Percentiles rank a stretch among this genome's conserved stretches.
Conservation (phyloP, 371 early-diverging fungal genomes). For the Entomophthora muscae region DNA sequence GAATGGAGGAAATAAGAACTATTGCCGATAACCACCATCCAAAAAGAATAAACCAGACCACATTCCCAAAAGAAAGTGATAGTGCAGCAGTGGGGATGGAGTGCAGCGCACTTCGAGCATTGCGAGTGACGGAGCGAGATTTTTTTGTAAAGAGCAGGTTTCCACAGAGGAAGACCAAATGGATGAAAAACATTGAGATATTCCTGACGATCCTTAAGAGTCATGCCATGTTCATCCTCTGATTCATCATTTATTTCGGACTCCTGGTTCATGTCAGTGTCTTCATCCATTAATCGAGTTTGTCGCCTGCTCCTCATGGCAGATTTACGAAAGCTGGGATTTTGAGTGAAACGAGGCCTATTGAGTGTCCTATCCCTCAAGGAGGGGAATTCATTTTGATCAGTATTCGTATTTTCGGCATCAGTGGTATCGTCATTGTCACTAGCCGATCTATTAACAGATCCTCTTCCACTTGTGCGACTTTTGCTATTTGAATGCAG, state of each 20-base stretch:
- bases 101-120: conserved; percentile 65
- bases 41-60: conserved; percentile 68
- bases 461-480: background rate
- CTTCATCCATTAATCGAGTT: background rate
- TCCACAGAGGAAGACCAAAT: conserved; percentile 92
- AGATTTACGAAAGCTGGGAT: background rate
- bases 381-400: background rate
- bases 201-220: conserved; percentile 46
- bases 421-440: background rate
- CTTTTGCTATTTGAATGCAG: background rate
- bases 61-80: conserved; percentile 58
- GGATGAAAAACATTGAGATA: conserved; percentile 65
- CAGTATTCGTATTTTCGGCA: background rate
- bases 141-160: conserved; percentile 92
- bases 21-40: conserved; percentile 77
- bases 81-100: conserved; percentile 39
- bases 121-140: conserved; percentile 60
- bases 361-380: background rate
- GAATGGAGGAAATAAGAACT: conserved; percentile 28
- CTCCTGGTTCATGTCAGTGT: conserved; percentile 8
- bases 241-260: conserved; percentile 14
- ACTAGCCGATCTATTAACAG: background rate
- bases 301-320: background rate
- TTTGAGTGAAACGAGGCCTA: background rate
- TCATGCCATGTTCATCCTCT: conserved; percentile 26